Evolutionary conservation across 305 asterid genomes (phyloP), one percentile per base, ranked within the genome.

Genomic region (Solanum hybrid): DNA sequence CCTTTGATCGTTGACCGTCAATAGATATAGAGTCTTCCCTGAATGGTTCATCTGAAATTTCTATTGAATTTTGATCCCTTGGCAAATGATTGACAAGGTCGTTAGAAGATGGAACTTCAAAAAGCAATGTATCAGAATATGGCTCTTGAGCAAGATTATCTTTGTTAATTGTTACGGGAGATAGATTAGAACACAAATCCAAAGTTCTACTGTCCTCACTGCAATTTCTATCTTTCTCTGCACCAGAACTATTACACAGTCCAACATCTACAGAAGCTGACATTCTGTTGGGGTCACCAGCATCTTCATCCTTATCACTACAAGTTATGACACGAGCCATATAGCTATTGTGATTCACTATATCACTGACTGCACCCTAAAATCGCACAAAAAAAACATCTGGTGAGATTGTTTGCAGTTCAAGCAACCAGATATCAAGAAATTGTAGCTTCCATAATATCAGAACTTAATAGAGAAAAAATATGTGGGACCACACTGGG

Each of bases 251-350:
- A 93, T 88, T 90, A 79, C 96, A 89, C 60, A 94, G 94, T 85
- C 98, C 98, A 89, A 96, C 97, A 94, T 97, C 99, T 89, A 97
- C 97, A 94, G 94, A 96, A 89, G 93, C 90, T 60, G 96, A 91
- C 93, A 82, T 86, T 92, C 94, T 94, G 87, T 89, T 94, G 88
- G 97, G 94, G 60, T 86, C 89, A 89, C 92, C 91, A 89, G 89
- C 88, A 86, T 90, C 93, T 86, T 92, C 96, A 85, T 92, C 95
- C 90, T 88, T 93, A 91, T 92, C 94, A 85, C 90, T 91, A 40
- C 6, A 81, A 89, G 92, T 86, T 87, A 91, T 90, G 64, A 89
- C 46, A 79, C 78, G 88, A 76, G 91, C 46, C 36, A 86, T 29
- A 89, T 93, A 94, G 24, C 90, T 13, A 31, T 77, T 90, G 93